phyloP scores from a whole-genome alignment of 768 basidiomycete species.

The Coprinopsis cinerea region DNA sequence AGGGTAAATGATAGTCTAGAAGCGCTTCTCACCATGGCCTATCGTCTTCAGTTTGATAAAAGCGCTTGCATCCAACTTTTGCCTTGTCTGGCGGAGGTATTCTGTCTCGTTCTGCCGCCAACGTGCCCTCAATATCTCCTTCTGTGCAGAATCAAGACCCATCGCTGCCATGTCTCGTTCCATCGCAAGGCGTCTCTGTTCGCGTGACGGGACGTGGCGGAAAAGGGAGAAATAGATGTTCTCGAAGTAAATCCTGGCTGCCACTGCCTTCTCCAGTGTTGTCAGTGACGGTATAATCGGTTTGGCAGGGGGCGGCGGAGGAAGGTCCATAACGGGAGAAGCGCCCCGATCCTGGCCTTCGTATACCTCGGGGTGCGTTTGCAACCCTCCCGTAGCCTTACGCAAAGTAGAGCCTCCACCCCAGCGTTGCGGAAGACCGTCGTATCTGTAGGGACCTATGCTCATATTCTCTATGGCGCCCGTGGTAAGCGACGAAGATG shows the following conservation, averaged over 20 bases:
- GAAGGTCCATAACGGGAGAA: constrained; percentile 15
- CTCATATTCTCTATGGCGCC: constrained; percentile 66
- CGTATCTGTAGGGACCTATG: constrained; percentile 36
- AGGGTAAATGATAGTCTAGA: constrained; percentile 20
- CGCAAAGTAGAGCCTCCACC: constrained; percentile 51
- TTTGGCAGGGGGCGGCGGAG: constrained; percentile 39
- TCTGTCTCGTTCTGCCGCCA: constrained; percentile 89
- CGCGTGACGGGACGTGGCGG: constrained; percentile 79
- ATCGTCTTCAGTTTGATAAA: constrained; percentile 91
- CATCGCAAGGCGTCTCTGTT: constrained; percentile 79
- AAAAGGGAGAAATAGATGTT: constrained; percentile 83
- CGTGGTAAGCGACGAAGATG: constrained; percentile 69
- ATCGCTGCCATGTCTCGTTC: constrained; percentile 81
- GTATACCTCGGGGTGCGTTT: constrained; percentile 60
- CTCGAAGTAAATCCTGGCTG: constrained; percentile 91
- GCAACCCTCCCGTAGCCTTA: constrained; percentile 50
- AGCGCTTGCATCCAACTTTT: constrained; percentile 76
- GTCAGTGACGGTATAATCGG: constrained; percentile 80
- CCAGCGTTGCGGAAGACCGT: constrained; percentile 48
- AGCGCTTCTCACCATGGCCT: constrained; percentile 66
- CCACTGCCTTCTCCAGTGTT: constrained; percentile 90
- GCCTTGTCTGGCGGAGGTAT: constrained; percentile 78
- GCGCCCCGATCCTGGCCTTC: constrained; percentile 45
- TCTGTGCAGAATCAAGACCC: constrained; percentile 63
- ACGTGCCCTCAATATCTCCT: constrained; percentile 61